Evolutionary conservation across 441 rosid genomes (phyloP), one percentile per base, ranked within the genome.

Genomic region (Theobroma grandiflorum): DNA sequence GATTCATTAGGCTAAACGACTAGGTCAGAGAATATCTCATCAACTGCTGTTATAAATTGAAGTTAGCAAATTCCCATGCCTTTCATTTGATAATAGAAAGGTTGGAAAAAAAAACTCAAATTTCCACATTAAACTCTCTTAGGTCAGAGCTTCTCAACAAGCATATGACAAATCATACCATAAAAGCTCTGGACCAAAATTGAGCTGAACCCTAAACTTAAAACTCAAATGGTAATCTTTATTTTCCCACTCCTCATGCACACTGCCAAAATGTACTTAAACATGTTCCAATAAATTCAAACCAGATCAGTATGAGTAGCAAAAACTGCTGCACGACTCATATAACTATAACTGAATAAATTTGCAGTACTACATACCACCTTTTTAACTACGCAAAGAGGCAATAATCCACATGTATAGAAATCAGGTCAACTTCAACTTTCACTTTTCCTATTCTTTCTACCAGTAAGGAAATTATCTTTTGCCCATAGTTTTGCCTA

Each of bases 221-320:
- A 70, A 52, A 20, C 50, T 55, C n/a, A 38, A 55, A 72, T 43
- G 8, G 4, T 10, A 12, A 5, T 2, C 0, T 58, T 67, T 45
- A 26, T 26, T 43, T 11, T 16, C 18, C 14, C 35, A 53, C 49
- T 72, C 31, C 75, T 18, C 64, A 37, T n/a, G 12, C 33, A 72
- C 63, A 10, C 37, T 37, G 11, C n/a, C 42, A 37, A 72, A 38
- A 45, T 35, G 3, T 47, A 31, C 15, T 49, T 70, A 26, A 70
- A 70, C 35, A 14, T 70, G 22, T 14, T 70, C 38, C 42, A 70
- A 49, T 31, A 70, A 70, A 70, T 50, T 15, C 58, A 70, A 70
- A 70, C 58, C 20, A 69, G 74, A 47, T 47, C 11, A 14, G 40
- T 22, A 26, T n/a, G 40, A 69, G 6, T 2, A 68, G 31, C 26